A percentile compares a stretch with the other conserved stretches of the same genome.
These are phyloP conservation scores for Auxenochlorella pyrenoidosa DNA, from an alignment of 139 green algal genomes.

Conservation along the genomic window DNA sequence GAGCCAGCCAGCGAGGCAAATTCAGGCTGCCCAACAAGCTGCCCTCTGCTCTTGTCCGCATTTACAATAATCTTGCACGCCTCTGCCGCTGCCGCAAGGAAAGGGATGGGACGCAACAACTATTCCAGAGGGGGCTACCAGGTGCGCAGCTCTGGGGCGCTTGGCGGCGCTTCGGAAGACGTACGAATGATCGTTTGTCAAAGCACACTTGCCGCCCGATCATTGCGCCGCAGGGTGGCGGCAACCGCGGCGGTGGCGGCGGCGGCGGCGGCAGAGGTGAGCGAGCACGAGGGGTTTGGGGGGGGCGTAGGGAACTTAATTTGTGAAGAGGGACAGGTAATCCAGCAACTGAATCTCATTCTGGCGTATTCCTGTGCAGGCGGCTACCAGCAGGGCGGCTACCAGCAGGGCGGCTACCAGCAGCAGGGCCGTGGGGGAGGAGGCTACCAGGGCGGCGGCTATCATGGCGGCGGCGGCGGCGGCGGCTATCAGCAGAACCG, in stretches of 20 bases:
- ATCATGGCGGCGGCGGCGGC: neutral
- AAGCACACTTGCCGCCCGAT: too few species aligned
- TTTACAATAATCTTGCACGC: too few species aligned
- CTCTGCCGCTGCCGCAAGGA: too few species aligned
- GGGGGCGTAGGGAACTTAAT: too few species aligned
- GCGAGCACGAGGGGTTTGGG: too few species aligned
- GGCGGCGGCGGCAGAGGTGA: neutral
- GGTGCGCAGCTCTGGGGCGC: neutral
- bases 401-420: slow-evolving; percentile 2
- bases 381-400: slow-evolving; percentile 15
- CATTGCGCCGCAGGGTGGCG: slow-evolving; percentile 2
- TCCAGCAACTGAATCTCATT: too few species aligned
- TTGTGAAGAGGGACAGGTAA: too few species aligned
- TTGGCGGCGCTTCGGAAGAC: neutral
- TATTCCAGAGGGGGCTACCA: slow-evolving; percentile 16
- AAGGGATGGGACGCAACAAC: neutral
- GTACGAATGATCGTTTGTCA: neutral
- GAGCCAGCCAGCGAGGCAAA: too few species aligned
- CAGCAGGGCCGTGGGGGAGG: neutral
- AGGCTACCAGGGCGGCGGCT: slow-evolving; percentile 19
- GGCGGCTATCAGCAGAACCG: neutral
- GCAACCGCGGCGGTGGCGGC: slow-evolving; percentile 4
- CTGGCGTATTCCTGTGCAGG: neutral
- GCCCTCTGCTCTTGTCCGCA: too few species aligned
- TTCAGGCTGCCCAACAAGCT: too few species aligned